Evolutionary conservation across 805 yeast genomes (phyloP), one percentile per base, ranked within the genome.

Genomic region (Schwanniomyces sp.): DNA sequence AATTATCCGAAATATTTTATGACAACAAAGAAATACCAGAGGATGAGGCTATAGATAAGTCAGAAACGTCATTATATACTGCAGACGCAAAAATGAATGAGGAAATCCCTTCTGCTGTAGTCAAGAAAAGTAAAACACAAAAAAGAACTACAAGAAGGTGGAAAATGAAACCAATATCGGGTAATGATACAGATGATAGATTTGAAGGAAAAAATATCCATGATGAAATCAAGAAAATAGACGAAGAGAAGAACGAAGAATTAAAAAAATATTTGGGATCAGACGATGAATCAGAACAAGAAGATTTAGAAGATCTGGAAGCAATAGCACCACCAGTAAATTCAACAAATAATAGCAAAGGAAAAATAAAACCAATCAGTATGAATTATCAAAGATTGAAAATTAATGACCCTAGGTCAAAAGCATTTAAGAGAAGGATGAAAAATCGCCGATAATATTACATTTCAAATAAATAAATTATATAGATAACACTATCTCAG

Each of bases 361-460:
- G 47, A 43, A 63, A 52, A 54, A 49, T 60, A 24, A 63, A 66
- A 39, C 72, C 75, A 2, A 54, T 74, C 18, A 78, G 78, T 49
- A 67, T 62, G 54, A 82, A 82, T 57, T 82, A 70, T 63, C 78
- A 78, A 53, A 64, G 82, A 47, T 64, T 78, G 44, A 82, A 80
- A 58, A 70, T 82, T 40, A 78, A 79, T 36, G 78, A 71, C 41
- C 75, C 77, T 10, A 59, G 77, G 32, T 52, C 71, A n/a, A 66
- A 64, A 45, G 61, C 63, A 21, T 72, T 71, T 55, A 73, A 72
- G 54, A 72, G 73, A 50, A 46, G 43, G 32, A 42, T 30, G 39
- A 30, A 41, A 34, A 38, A 16, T 11, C 39, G 42, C n/a, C 16
- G 17, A 32, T 25, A 24, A 29, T 18, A 17, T 10, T 28, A 41